Evolutionary conservation across 371 early-diverging fungal genomes (phyloP).

Genomic region (Batkoa obscura): DNA sequence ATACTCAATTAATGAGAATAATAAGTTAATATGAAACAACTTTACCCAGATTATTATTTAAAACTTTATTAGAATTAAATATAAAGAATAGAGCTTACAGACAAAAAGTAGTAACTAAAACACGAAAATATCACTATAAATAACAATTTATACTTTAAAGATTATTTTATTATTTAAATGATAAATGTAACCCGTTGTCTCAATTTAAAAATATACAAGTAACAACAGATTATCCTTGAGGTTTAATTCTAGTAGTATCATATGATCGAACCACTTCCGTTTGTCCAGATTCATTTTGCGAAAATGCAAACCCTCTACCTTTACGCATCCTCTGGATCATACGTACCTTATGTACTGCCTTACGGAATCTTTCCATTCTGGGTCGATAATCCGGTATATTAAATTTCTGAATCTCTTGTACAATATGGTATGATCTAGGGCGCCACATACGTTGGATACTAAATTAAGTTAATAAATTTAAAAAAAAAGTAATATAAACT

Average conservation of each 20-base stretch:
- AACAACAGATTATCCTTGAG: conserved; percentile 31
- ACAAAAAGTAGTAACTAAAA: no score
- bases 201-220: no score
- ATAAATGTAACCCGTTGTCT: no score
- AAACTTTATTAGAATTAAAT: no score
- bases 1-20: no score
- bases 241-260: conserved; percentile 88
- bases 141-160: no score
- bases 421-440: conserved; percentile 72
- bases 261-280: conserved; percentile 83
- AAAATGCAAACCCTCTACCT: conserved; percentile 91
- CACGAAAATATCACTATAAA: no score
- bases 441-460: conserved; percentile 52
- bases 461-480: neutral
- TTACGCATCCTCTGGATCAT: conserved; percentile 80
- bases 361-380: conserved; percentile 88
- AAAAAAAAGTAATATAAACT: conserved; percentile 13
- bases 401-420: conserved; percentile 95
- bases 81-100: no score
- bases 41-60: no score
- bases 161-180: no score
- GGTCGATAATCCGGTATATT: conserved; percentile 96
- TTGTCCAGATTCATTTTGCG: conserved; percentile 91
- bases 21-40: no score
- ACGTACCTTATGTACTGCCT: conserved; percentile 91